Evolutionary conservation across 371 early-diverging fungal species (phyloP).

Genomic region (Haplosporangium sp.): DNA sequence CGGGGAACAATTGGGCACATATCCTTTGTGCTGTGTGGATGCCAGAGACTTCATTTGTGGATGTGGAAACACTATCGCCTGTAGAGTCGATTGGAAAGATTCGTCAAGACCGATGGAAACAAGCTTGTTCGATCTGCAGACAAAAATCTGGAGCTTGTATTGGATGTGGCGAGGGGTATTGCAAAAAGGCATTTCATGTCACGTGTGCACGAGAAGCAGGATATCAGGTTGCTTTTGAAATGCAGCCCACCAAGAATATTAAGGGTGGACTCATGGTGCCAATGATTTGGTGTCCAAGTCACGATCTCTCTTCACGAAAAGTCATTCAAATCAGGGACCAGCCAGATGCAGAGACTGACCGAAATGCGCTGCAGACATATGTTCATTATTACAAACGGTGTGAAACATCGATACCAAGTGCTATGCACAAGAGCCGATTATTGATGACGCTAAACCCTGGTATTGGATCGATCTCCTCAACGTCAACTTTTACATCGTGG

Average conservation of each 20-base stretch:
- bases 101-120: conserved; percentile 72
- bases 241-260: conserved; percentile 54
- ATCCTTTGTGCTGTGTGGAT: conserved; percentile 90
- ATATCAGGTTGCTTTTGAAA: conserved; percentile 61
- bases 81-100: conserved; percentile 81
- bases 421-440: conserved; percentile 53
- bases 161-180: conserved; percentile 56
- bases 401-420: conserved; percentile 39
- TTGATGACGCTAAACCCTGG: conserved; percentile 47
- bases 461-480: conserved; percentile 18
- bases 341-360: conserved; percentile 43
- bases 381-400: conserved; percentile 56
- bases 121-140: conserved; percentile 64
- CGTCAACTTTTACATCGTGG: conserved; percentile 1
- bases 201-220: conserved; percentile 64
- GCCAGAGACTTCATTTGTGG: conserved; percentile 79
- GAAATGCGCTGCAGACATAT: conserved; percentile 49
- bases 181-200: conserved; percentile 66
- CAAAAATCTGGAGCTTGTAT: conserved; percentile 61
- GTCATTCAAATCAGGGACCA: conserved; percentile 49
- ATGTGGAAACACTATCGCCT: conserved; percentile 76
- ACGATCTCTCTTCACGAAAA: conserved; percentile 51
- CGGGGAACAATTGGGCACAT: conserved; percentile 93
- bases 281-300: conserved; percentile 64
- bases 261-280: conserved; percentile 65